Evolutionary conservation across 2,329 filamentous ascomycete species (phyloP).

Genomic region (Colletotrichum trifolii): DNA sequence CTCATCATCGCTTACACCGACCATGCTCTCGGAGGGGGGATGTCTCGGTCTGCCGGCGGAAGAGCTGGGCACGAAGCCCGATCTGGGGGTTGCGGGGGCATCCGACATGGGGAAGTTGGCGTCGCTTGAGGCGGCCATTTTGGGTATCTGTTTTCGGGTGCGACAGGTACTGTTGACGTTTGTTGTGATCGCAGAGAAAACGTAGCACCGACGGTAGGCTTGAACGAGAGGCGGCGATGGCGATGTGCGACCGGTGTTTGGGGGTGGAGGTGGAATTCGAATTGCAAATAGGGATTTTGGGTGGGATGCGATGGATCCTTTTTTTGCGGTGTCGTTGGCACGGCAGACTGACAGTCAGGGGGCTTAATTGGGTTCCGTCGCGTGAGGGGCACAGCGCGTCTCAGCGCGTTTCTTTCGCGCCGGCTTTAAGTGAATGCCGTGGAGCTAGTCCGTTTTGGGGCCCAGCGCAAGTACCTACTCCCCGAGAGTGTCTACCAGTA

Average conservation of each 20-base stretch:
- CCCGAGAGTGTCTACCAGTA: too few relatives aligned
- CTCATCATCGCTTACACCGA: conserved; percentile 71
- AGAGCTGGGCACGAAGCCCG: conserved; percentile 56
- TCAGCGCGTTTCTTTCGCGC: conserved; percentile 43
- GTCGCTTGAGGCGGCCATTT: conserved; percentile 67
- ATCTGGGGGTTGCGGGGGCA: conserved; percentile 57
- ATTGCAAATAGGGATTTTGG: conserved; percentile 15
- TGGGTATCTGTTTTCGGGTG: background rate
- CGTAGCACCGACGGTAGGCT: conserved; percentile 13
- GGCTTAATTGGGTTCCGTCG: conserved; percentile 38
- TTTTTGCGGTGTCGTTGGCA: conserved; percentile 24
- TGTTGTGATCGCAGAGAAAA: conserved; percentile 1
- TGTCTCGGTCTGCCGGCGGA: conserved; percentile 66
- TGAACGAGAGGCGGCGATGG: background rate
- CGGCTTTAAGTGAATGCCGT: conserved; percentile 55
- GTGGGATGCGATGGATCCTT: conserved; percentile 35
- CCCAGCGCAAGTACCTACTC: background rate
- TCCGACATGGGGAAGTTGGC: conserved; percentile 69
- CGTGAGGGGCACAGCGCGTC: conserved; percentile 43
- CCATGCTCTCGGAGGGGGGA: conserved; percentile 72
- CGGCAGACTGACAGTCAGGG: conserved; percentile 24
- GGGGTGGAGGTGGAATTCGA: conserved; percentile 1
- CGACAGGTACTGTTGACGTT: background rate
- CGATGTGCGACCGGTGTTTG: conserved; percentile 28
- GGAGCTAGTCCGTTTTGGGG: conserved; percentile 21